Evolutionary conservation across 805 yeast species (phyloP), one percentile per base, ranked within the genome.

Genomic region (Scheffersomyces coipomensis): DNA sequence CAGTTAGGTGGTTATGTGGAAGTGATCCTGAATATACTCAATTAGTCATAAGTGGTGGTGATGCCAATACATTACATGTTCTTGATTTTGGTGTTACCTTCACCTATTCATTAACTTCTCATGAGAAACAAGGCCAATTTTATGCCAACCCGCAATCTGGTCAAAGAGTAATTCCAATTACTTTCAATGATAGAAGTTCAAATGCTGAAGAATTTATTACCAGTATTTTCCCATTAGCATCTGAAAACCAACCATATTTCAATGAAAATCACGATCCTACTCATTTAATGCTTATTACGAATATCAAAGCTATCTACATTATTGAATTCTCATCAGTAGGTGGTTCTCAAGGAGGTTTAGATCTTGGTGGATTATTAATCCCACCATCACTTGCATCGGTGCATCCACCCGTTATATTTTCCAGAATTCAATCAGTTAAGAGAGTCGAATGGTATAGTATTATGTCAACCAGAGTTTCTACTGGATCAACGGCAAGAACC

Each of bases 361-460:
- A 59, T 42, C 36, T 62, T 29, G 60, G 62, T 1, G 46, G 54
- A 19, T 39, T 53, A 1, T 53, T 78, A n/a, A 75, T 93, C 35
- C 97, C 99, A 3, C 85, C 95, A 9, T 77, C 89, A 1, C 53
- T 93, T 19, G 76, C 88, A 4, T 82, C 91, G 83, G 65, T 88
- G 12, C 80, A 85, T 44, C 93, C 97, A 0, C 78, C 77, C 9
- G 77, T 82, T 7, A 78, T 88, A 0, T 70, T 65, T 29, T 67
- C 85, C 0, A 52, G 66, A 0, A 79, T 88, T 1, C 39, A 68
- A 35, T 48, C 46, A 38, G 81, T 84, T 5, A 81, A 81, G 4
- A 69, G 81, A 29, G 75, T 75, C 31, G 79, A 82, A 40, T 88
- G 96, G 96, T 68, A 78, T 30, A 88, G 95, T n/a, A 78, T 88